A percentile compares a stretch with the other conserved stretches of the same genome.
Conservation (phyloP, 306 rosid genomes). For the Lathyrus tuberosus region DNA sequence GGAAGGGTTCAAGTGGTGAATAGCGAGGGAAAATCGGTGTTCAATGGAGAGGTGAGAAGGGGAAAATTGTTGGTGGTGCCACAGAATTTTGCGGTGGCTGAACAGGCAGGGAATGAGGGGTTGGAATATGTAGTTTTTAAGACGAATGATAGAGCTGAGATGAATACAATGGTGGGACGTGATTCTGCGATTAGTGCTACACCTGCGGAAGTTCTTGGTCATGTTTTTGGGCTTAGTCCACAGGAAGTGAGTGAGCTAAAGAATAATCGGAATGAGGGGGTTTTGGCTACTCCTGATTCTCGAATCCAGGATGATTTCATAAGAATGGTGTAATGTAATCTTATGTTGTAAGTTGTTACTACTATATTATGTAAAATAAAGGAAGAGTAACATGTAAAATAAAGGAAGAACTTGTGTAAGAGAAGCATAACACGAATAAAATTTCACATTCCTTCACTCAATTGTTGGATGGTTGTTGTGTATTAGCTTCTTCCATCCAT, state of each 20-base stretch:
- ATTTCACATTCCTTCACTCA: too few species aligned
- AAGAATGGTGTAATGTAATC: background rate
- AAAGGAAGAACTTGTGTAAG: background rate
- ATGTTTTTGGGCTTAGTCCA: constrained; percentile 33
- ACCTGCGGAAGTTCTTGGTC: constrained; percentile 49
- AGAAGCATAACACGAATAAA: background rate
- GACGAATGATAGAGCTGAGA: constrained; percentile 53
- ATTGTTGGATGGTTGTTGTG: too few species aligned
- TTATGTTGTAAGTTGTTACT: background rate
- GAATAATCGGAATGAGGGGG: constrained; percentile 45
- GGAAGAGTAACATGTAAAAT: too few species aligned
- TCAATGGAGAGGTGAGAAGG: constrained; percentile 44
- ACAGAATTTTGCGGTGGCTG: constrained; percentile 51
- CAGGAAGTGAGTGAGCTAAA: constrained; percentile 48
- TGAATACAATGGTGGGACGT: constrained; percentile 51
- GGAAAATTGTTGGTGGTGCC: constrained; percentile 57
- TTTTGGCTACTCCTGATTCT: constrained; percentile 37
- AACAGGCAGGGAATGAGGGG: constrained; percentile 51
- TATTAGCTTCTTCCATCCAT: too few species aligned
- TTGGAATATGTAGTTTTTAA: constrained; percentile 60
- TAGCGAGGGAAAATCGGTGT: constrained; percentile 46
- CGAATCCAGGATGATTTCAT: background rate
- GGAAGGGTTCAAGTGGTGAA: constrained; percentile 58
- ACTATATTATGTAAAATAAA: background rate
- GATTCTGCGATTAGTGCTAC: constrained; percentile 46